Evolutionary conservation across 257 asterid genomes (phyloP), one percentile per base, ranked within the genome.

Genomic region (Nicotiana tabacum): DNA sequence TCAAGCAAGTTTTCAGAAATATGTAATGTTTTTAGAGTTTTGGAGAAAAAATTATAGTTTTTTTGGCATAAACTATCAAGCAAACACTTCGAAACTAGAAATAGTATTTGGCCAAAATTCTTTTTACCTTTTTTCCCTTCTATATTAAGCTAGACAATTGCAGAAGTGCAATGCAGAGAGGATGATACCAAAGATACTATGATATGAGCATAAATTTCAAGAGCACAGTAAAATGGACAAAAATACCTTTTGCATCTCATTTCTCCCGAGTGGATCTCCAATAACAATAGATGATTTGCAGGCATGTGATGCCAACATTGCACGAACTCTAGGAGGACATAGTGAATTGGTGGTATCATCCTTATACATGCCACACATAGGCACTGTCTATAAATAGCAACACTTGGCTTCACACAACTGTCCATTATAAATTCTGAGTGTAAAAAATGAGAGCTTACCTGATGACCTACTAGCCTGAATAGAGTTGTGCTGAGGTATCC

Each of bases 291-390:
- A 96, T 17, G 98, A 91, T 82, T 92, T 93, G 92, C 99, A 96
- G 18, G 99, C 97, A 37, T 98, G 98, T 7, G 98, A 96, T 82
- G 99, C 99, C 60, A 96, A 87, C 99, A 96, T 94, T 48, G 96
- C 91, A 27, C 96, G 95, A 29, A 94, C 91, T 90, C 90, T 94
- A 77, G 98, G 95, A 6, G 98, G 99, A 90, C 98, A 96, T 55
- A 96, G 87, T 37, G 99, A 96, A 82, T 92, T 97, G 4, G 90
- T 84, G 6, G 87, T 87, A 90, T 96, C 98, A 68, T 86, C 84
- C 74, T 91, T 89, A 84, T 94, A 96, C 21, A 21, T 21, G 21
- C 21, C 21, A 21, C 21, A 21, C 21, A 21, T 21, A 21, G 21
- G 21, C 21, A 21, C 21, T 21, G 21, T 21, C 21, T 21, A 21